Base-by-base conservation (phyloP, 164 flowering plant genomes). In the Kingdonia uniflora region DNA sequence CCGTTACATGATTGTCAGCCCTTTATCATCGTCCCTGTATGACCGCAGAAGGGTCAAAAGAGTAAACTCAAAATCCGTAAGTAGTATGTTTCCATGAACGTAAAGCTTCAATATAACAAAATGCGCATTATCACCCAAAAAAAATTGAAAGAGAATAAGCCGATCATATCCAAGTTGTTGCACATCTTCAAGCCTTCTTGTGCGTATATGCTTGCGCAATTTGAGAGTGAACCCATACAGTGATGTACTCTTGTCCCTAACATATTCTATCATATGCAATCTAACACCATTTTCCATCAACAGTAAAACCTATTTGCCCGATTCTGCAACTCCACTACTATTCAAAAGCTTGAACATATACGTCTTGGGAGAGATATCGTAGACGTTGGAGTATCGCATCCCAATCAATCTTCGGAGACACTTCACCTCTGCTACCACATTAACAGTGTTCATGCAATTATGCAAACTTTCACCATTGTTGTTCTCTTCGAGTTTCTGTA, bases 361-460 rank as follows among this genome's bases (percentile, higher is more conserved):
- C 0, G 95, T 92, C 96, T 92, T 92, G 45, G 99, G 96, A 26
- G 88, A 58, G 66, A 92, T 75, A 72, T 92, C 99, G 66, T 92
- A 92, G 65, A 92, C 94, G 57, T 92, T 92, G 61, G 99, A 64
- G 37, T 88, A 92, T 14, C 99, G 86, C 99, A 88, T 92, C 51
- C 99, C 99, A 56, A 92, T 92, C n/a, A 88, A 57, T 21, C 74
- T 60, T 11, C 90, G 76, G 49, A 92, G 52, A 65, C 87, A 92
- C 62, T 92, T 92, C 11, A 92, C 95, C 71, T 92, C 98, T 0
- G 95, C 96, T 61, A 96, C 98, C 77, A 92, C 95, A 58, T 92
- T 96, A 69, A 96, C 98, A 59, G 98, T 92, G 89, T 92, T 92
- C 98, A 92, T 88, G 3, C 96, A 90, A 17, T 92, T 96, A 92